Percentiles rank a stretch among this genome's conserved stretches.
These are phyloP conservation scores for Decorospora gaudefroyi DNA, from an alignment of 2,329 filamentous ascomycete genomes.

Conservation along the genomic window DNA sequence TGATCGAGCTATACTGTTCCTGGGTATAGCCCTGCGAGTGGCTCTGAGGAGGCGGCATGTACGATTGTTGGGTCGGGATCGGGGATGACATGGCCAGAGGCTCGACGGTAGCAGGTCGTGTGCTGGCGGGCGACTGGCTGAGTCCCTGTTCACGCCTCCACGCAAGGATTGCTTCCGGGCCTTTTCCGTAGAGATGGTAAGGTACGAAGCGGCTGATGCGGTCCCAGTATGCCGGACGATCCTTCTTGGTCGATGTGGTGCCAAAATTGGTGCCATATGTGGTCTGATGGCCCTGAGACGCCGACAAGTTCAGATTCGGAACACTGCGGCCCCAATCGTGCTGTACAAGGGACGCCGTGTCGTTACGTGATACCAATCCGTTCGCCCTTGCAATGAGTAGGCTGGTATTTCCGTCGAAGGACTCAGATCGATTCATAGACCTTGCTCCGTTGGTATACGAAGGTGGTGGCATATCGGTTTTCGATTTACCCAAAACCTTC, in stretches of 20 bases:
- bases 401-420: slow-evolving; percentile 13
- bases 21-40: slow-evolving; percentile 14
- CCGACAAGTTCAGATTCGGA: slow-evolving; percentile 25
- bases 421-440: slow-evolving; percentile 15
- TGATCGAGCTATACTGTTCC: slow-evolving; percentile 18
- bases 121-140: slow-evolving; percentile 22
- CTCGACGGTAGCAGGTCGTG: slow-evolving; percentile 23
- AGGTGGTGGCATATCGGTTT: slow-evolving; percentile 7
- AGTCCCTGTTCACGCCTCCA: slow-evolving; percentile 29
- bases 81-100: slow-evolving; percentile 33
- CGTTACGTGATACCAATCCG: slow-evolving; percentile 11
- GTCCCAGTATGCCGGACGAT: slow-evolving; percentile 38
- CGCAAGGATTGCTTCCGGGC: slow-evolving; percentile 36
- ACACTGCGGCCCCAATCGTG: slow-evolving; percentile 38
- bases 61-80: slow-evolving; percentile 28
- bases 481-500: slow-evolving; percentile 9
- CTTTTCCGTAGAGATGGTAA: slow-evolving; percentile 43
- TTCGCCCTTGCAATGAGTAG: slow-evolving; percentile 27
- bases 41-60: slow-evolving; percentile 14
- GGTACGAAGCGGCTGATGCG: slow-evolving; percentile 45
- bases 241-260: slow-evolving; percentile 11
- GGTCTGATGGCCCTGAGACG: slow-evolving; percentile 17
- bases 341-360: slow-evolving; percentile 15
- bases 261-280: slow-evolving; percentile 20
- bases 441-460: slow-evolving; percentile 1